phyloP scores from a whole-genome alignment of 805 yeast species.

The Schwanniomyces pseudopolymorphus region DNA sequence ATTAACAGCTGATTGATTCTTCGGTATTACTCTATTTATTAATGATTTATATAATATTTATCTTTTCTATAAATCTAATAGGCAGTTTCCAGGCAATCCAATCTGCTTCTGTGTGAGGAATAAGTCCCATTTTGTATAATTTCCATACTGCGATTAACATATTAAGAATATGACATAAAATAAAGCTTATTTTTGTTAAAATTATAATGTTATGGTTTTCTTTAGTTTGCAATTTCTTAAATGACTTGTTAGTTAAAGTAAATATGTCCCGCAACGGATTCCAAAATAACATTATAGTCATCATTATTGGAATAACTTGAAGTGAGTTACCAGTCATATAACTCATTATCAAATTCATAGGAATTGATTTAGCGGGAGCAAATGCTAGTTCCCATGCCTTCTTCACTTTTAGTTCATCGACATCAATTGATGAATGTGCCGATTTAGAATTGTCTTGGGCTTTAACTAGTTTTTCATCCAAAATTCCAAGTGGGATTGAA shows the following conservation, averaged over 20 bases:
- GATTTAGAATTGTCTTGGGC: neutral
- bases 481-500: neutral
- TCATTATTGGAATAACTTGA: conserved; percentile 87
- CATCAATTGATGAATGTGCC: neutral
- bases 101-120: conserved; percentile 84
- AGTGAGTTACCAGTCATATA: conserved; percentile 90
- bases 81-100: conserved; percentile 86
- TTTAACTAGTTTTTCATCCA: neutral
- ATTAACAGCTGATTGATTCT: neutral
- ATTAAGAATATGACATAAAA: conserved; percentile 49
- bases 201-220: conserved; percentile 29
- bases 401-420: conserved; percentile 46
- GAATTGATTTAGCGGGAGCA: conserved; percentile 79
- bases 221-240: conserved; percentile 46
- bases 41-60: conserved; percentile 2
- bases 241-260: conserved; percentile 51
- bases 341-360: conserved; percentile 87
- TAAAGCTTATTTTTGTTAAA: conserved; percentile 22
- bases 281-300: conserved; percentile 80
- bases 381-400: conserved; percentile 87
- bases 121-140: conserved; percentile 81
- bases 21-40: neutral
- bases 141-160: conserved; percentile 83
- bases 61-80: conserved; percentile 17
- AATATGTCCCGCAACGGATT: conserved; percentile 75